Evolutionary conservation across 345 rosid species (phyloP).

Genomic region (Dimocarpus longan): DNA sequence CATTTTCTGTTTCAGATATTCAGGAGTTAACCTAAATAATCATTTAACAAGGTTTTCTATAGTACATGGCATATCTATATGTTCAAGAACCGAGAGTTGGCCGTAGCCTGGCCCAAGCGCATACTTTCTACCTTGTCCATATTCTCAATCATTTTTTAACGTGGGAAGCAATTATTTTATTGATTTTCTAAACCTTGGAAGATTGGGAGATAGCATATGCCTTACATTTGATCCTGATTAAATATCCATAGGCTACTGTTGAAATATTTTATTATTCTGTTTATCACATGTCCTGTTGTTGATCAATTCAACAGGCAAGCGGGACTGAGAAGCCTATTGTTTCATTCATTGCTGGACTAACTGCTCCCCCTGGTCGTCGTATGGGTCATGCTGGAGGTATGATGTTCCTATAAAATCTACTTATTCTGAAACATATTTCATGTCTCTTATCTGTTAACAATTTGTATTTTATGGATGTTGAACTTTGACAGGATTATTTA

Average conservation of each 20-base stretch:
- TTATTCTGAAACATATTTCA: not conserved
- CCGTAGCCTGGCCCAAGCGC: not conserved
- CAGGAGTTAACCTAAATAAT: not conserved
- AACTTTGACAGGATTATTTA: not conserved
- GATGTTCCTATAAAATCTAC: not conserved
- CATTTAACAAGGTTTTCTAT: not conserved
- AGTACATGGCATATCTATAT: not conserved
- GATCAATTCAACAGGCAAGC: constrained; percentile 70
- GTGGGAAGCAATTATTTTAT: not conserved
- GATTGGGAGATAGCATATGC: not conserved
- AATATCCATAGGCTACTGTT: not conserved
- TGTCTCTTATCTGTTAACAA: no score
- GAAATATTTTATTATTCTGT: constrained; percentile 4
- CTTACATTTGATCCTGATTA: not conserved
- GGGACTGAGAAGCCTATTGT: constrained; percentile 92
- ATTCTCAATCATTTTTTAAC: not conserved
- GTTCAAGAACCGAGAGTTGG: not conserved
- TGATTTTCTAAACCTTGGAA: not conserved
- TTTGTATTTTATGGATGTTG: not conserved
- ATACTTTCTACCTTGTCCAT: not conserved
- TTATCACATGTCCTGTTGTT: not conserved
- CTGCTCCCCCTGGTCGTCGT: constrained; percentile 98
- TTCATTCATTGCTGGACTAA: constrained; percentile 97
- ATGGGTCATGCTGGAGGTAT: constrained; percentile 99
- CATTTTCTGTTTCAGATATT: constrained; percentile 1